A percentile compares a stretch with the other conserved stretches of the same genome.
Conservation (phyloP, 495 filamentous ascomycete genomes). For the Penicillium pancosmium region DNA sequence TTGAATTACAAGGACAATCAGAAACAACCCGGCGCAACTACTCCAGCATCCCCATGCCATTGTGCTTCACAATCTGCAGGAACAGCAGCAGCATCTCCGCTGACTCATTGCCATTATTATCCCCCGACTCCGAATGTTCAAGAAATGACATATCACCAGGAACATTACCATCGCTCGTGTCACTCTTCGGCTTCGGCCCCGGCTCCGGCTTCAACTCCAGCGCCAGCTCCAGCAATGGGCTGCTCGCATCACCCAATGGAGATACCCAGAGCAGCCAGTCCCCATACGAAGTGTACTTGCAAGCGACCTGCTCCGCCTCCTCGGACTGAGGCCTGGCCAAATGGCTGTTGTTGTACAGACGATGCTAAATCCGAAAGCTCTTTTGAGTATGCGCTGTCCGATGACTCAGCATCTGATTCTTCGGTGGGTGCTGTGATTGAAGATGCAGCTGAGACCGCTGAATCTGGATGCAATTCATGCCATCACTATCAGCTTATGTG, state of each 20-base stretch:
- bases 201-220: too few species aligned
- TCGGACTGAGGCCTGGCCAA: background rate
- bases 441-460: background rate
- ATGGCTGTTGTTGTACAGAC: slow-evolving; percentile 2
- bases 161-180: background rate
- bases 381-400: background rate
- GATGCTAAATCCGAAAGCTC: slow-evolving; percentile 3
- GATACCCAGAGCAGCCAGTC: background rate
- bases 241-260: slow-evolving; percentile 1
- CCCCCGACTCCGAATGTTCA: background rate
- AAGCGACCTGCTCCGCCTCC: background rate
- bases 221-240: background rate
- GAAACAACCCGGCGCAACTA: background rate
- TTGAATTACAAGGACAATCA: background rate
- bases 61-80: background rate
- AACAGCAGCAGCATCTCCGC: background rate
- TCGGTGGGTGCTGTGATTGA: slow-evolving; percentile 6
- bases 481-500: background rate
- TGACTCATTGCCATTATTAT: background rate
- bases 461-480: background rate
- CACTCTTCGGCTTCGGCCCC: background rate
- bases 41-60: background rate
- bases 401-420: slow-evolving; percentile 11
- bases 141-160: background rate
- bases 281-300: slow-evolving; percentile 3